phyloP scores from a whole-genome alignment of 2,329 filamentous ascomycete species.

The Boeremia exigua region DNA sequence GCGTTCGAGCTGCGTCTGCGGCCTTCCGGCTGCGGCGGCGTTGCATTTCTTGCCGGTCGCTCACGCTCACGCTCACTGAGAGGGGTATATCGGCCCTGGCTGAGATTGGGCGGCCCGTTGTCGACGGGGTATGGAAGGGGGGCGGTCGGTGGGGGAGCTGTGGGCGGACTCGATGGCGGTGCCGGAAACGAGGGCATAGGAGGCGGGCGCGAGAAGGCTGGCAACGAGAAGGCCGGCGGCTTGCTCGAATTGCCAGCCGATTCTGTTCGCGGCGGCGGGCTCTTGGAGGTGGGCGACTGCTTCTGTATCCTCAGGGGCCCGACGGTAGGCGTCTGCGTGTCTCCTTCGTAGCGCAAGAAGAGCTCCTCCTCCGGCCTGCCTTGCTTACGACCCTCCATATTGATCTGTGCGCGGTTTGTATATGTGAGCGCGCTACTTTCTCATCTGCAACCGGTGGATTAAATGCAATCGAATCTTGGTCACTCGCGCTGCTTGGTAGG shows the following conservation, averaged over 20 bases:
- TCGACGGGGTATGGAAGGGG: slow-evolving; percentile 57
- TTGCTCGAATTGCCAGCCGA: slow-evolving; percentile 68
- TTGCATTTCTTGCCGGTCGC: slow-evolving; percentile 41
- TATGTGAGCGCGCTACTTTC: background rate
- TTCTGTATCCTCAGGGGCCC: slow-evolving; percentile 87
- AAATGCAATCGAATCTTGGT: slow-evolving; percentile 8
- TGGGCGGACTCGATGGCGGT: slow-evolving; percentile 56
- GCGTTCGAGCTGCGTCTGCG: slow-evolving; percentile 40
- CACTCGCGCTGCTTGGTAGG: slow-evolving; percentile 9
- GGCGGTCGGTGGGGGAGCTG: slow-evolving; percentile 50
- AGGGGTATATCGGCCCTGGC: slow-evolving; percentile 43
- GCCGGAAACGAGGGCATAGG: slow-evolving; percentile 70
- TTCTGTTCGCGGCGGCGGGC: slow-evolving; percentile 60
- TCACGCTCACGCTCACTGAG: slow-evolving; percentile 48
- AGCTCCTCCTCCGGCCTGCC: slow-evolving; percentile 81
- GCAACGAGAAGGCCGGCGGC: slow-evolving; percentile 41
- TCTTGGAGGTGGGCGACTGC: slow-evolving; percentile 59
- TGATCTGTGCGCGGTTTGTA: slow-evolving; percentile 7
- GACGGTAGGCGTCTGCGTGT: slow-evolving; percentile 75
- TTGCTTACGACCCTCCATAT: slow-evolving; percentile 59
- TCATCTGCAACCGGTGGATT: background rate
- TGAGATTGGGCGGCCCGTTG: slow-evolving; percentile 42
- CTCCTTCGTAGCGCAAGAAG: slow-evolving; percentile 64
- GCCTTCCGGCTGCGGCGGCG: slow-evolving; percentile 38
- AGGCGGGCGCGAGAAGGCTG: slow-evolving; percentile 47